Base-by-base conservation (phyloP, 2,329 filamentous ascomycete species). In the Diaporthe citriasiana region DNA sequence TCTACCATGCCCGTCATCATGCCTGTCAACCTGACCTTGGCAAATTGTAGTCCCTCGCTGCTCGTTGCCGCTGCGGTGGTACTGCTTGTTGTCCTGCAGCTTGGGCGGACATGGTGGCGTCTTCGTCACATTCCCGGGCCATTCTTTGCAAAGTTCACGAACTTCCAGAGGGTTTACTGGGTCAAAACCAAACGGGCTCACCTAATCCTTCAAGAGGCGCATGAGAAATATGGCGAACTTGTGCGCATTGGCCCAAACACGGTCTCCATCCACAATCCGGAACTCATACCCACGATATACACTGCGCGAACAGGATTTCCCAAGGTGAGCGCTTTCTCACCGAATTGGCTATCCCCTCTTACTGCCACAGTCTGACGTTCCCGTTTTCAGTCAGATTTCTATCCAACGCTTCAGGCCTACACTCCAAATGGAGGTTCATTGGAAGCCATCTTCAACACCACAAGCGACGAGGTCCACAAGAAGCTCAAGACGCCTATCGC, bases 241-340 rank as follows among this genome's bases (percentile, higher is more conserved):
- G 85, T 89, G 69, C 84, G 87, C n/a, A 84, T 87, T 59, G 84
- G 83, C 0, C 87, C 87, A 7, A 81, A 86, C 77, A 86, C 87
- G 78, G 82, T 88, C 4, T 86, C 86, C 0, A 79, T 88, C 38
- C 78, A 84, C 0, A 86, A 85, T 1, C 86, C 86, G 4, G 74
- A 72, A 5, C 65, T 50, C 1, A 77, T 79, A 15, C 72, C 76
- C 2, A 73, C 59, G 8, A 35, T 80, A 4, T 79, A 80, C 56
- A 74, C 76, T 17, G 75, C 73, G 13, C 57, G 79, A 15, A 47
- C 65, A 12, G 78, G 78, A 4, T 79, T 79, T 40, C 76, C 77
- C 25, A 80, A 80, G 74, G 78, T 74, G 19, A 51, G 73, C 8
- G 15, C 1, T 9, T 65, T 25, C 40, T 35, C 59, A 1, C 25